Percentiles rank a stretch among this genome's conserved stretches.
These are phyloP conservation scores for Nitzschia inconspicua DNA, from an alignment of 108 stramenopile species.

Conservation along the genomic window DNA sequence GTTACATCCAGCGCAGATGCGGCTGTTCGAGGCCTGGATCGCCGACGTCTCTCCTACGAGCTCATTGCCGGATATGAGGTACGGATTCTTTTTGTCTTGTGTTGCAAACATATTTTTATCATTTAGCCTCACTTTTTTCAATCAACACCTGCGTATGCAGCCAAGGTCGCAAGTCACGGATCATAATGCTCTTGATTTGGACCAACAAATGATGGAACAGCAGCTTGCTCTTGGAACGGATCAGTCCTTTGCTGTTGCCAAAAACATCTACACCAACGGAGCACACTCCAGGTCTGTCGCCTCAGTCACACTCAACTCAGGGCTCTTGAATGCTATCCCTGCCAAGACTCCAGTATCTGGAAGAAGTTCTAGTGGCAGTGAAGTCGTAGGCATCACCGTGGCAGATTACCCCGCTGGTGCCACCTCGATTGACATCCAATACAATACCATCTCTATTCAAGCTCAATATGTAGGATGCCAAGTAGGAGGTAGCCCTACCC, in stretches of 20 bases:
- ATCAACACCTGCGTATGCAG: too few species aligned
- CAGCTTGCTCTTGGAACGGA: slow-evolving; percentile 27
- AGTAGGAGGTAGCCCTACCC: slow-evolving; percentile 52
- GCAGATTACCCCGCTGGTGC: slow-evolving; percentile 23
- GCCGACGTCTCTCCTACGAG: slow-evolving; percentile 38
- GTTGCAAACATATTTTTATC: too few species aligned
- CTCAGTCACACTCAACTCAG: slow-evolving; percentile 18
- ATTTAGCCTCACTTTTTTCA: too few species aligned
- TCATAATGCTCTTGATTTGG: slow-evolving; percentile 59
- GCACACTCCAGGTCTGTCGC: slow-evolving; percentile 64
- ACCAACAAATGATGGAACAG: slow-evolving; percentile 42
- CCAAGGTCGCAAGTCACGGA: slow-evolving; percentile 63
- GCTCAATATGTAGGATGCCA: slow-evolving; percentile 50
- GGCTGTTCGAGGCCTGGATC: too few species aligned
- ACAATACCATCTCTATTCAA: slow-evolving; percentile 44
- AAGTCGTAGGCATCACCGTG: slow-evolving; percentile 38
- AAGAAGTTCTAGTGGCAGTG: slow-evolving; percentile 10
- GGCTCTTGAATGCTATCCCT: slow-evolving; percentile 12
- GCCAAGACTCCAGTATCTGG: slow-evolving; percentile 40
- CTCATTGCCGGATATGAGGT: slow-evolving; percentile 62
- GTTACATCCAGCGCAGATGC: background rate
- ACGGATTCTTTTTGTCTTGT: too few species aligned
- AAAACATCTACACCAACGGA: slow-evolving; percentile 53
- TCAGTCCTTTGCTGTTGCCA: slow-evolving; percentile 30
- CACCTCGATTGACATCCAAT: slow-evolving; percentile 38